Conservation (phyloP, 2,329 filamentous ascomycete species). For the Tothia fuscella region DNA sequence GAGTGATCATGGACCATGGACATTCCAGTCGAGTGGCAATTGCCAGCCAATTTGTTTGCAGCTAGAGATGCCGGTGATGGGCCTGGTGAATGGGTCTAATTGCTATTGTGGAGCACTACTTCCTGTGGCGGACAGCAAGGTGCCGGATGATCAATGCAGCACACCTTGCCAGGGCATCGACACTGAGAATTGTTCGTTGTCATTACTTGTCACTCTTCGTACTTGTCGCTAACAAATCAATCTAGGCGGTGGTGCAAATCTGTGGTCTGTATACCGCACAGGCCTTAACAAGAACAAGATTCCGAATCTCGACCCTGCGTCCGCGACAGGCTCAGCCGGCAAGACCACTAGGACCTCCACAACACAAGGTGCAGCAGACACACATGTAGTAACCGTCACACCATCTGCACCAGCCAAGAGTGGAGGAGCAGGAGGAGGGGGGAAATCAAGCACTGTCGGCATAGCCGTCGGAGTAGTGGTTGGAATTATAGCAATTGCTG, state of each 20-base stretch:
- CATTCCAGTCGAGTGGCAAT: constrained; percentile 43
- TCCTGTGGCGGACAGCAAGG: constrained; percentile 44
- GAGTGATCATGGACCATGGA: constrained; percentile 34
- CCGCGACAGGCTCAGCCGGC: constrained; percentile 1
- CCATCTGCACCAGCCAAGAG: constrained; percentile 13
- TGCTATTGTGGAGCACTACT: constrained; percentile 66
- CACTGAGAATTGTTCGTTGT: constrained; percentile 53
- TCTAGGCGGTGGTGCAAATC: constrained; percentile 46
- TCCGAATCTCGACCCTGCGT: constrained; percentile 20
- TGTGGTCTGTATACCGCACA: constrained; percentile 41
- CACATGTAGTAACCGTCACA: constrained; percentile 9
- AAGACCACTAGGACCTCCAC: constrained; percentile 13
- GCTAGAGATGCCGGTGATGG: constrained; percentile 45
- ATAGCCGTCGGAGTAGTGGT: constrained; percentile 84
- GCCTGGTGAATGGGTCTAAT: constrained; percentile 44
- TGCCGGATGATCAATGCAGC: constrained; percentile 50
- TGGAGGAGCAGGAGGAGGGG: constrained; percentile 26
- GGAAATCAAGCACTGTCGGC: constrained; percentile 59
- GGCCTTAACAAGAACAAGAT: constrained; percentile 31
- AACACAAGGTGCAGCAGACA: constrained; percentile 1
- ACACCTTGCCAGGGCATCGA: constrained; percentile 52
- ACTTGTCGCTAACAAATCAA: constrained; percentile 19
- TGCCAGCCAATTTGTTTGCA: constrained; percentile 41
- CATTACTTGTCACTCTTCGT: not conserved
- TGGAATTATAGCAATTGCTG: constrained; percentile 59